Conservation (phyloP, 495 filamentous ascomycete genomes). For the Letharia columbiana region DNA sequence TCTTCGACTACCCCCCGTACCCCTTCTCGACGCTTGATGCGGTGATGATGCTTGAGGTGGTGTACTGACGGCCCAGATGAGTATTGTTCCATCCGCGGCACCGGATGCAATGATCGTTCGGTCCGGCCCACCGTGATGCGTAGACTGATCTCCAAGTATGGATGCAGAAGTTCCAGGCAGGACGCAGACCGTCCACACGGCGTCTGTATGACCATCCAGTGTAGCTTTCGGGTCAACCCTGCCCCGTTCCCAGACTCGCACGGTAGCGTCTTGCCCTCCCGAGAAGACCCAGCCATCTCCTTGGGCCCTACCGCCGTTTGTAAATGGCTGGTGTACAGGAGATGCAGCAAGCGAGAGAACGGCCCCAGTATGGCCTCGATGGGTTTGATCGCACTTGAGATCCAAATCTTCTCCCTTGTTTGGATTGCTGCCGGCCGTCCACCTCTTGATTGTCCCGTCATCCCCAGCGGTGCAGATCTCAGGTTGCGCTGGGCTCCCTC, state of each 20-base stretch:
- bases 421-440: constrained; percentile 51
- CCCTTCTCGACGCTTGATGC: constrained; percentile 58
- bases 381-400: constrained; percentile 86
- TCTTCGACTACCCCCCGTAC: constrained; percentile 67
- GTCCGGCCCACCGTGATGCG: constrained; percentile 65
- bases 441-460: constrained; percentile 90
- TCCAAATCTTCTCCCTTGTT: constrained; percentile 64
- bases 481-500: constrained; percentile 85
- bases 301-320: constrained; percentile 71
- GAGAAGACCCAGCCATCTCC: constrained; percentile 98
- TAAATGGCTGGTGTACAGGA: constrained; percentile 74
- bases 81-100: constrained; percentile 80
- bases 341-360: constrained; percentile 82
- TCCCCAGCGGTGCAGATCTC: constrained; percentile 96
- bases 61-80: constrained; percentile 91
- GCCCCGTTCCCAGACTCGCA: constrained; percentile 90
- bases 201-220: constrained; percentile 86
- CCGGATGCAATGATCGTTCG: constrained; percentile 86
- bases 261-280: constrained; percentile 85
- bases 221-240: constrained; percentile 93
- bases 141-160: constrained; percentile 63
- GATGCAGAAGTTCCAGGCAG: constrained; percentile 74
- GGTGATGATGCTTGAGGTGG: constrained; percentile 76
- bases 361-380: constrained; percentile 84
- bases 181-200: constrained; percentile 91